phyloP scores from a whole-genome alignment of 192 early-diverging fungal species.

The Paraglomus brasilianum region DNA sequence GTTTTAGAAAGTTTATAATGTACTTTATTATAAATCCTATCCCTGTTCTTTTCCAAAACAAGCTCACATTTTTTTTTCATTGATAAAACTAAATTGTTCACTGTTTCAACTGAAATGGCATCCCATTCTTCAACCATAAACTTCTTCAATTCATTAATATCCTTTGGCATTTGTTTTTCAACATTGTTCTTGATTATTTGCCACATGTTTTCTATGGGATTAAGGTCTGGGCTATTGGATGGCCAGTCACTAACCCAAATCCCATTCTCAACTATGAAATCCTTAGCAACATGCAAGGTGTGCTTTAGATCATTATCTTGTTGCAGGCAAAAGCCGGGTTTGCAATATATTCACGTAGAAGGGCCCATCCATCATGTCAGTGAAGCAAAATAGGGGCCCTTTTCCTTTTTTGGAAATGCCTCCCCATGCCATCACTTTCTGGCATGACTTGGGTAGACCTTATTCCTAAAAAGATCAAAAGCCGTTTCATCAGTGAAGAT shows the following conservation, averaged over 20 bases:
- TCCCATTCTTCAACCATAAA: slow-evolving; percentile 8
- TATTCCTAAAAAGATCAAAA: neutral
- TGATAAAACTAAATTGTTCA: neutral
- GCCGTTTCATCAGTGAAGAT: neutral
- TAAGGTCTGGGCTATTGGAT: neutral
- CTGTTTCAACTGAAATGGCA: neutral
- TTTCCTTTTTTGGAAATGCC: slow-evolving; percentile 15
- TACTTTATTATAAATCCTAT: too few species aligned
- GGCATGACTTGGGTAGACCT: neutral
- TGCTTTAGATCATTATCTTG: too few species aligned
- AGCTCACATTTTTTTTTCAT: neutral
- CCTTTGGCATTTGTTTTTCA: neutral
- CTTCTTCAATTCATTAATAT: neutral
- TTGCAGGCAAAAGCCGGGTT: too few species aligned
- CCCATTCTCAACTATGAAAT: neutral
- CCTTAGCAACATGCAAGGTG: neutral
- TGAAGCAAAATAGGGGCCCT: neutral
- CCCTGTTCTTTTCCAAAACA: neutral
- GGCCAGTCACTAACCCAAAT: neutral
- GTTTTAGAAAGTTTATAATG: too few species aligned
- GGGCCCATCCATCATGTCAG: neutral
- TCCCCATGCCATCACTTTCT: slow-evolving; percentile 5
- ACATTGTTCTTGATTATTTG: neutral
- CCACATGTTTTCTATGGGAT: neutral
- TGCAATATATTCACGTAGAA: neutral